These are phyloP conservation scores for Yamadazyma philogaea DNA, from an alignment of 805 yeast genomes.

Conservation along the genomic window DNA sequence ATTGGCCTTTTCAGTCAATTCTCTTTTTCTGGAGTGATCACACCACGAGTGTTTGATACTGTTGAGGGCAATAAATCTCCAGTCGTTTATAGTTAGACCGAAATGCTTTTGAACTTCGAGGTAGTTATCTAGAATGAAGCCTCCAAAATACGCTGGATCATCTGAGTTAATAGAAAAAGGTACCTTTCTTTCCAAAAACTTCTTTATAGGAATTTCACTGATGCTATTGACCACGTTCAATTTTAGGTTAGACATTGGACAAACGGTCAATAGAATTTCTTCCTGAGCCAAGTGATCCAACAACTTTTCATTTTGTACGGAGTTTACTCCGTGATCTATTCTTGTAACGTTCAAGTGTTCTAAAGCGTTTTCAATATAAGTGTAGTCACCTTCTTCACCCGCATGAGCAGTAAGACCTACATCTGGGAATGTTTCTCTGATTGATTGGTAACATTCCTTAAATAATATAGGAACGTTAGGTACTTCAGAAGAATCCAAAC, in stretches of 20 bases:
- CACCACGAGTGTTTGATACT: conserved; percentile 76
- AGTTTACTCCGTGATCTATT: conserved; percentile 79
- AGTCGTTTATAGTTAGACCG: conserved; percentile 55
- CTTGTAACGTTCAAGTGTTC: conserved; percentile 60
- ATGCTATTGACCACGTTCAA: conserved; percentile 71
- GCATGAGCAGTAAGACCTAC: conserved; percentile 79
- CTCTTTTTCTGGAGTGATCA: conserved; percentile 51
- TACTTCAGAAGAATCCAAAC: conserved; percentile 77
- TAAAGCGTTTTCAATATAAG: conserved; percentile 57
- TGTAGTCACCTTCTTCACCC: conserved; percentile 84
- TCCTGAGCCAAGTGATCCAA: conserved; percentile 55
- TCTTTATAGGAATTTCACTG: conserved; percentile 60
- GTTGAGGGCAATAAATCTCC: conserved; percentile 63
- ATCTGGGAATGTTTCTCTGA: conserved; percentile 48
- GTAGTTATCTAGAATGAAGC: conserved; percentile 78
- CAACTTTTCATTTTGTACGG: conserved; percentile 52
- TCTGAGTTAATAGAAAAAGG: conserved; percentile 65
- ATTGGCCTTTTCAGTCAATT: conserved; percentile 45
- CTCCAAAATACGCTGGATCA: conserved; percentile 68
- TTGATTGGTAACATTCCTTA: conserved; percentile 54
- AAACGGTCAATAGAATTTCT: conserved; percentile 61
- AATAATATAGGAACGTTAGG: conserved; percentile 76
- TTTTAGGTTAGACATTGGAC: conserved; percentile 77
- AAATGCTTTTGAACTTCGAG: conserved; percentile 57
- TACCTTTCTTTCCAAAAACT: conserved; percentile 57